Evolutionary conservation across 768 basidiomycete genomes (phyloP), one percentile per base, ranked within the genome.

Genomic region (Gloeopeniophorella convolvens): DNA sequence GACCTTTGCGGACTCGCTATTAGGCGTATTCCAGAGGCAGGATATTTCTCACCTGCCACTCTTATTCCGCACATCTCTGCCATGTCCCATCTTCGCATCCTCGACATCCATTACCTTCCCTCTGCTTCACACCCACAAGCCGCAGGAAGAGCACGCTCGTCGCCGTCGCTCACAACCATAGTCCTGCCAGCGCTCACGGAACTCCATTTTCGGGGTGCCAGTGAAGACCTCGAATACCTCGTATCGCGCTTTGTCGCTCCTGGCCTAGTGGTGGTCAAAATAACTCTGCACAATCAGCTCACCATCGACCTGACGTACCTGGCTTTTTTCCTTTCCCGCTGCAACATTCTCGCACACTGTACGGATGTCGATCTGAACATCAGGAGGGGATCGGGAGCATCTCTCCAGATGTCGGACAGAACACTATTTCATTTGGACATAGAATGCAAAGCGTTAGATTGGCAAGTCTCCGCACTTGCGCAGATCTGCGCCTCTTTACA

Each of bases 321-420:
- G 18, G 30, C 35, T 42, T 10, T 13, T 18, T 45, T 51, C 13
- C 37, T 54, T 10, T 11, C 7, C n/a, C 52, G 28, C 31, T 37
- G 46, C 47, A 12, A 48, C 52, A 4, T 32, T 54, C 44, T 41
- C 35, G n/a, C n/a, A n/a, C n/a, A n/a, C 42, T 54, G 6, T 48
- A 36, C 45, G 24, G 32, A 15, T 31, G 3, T 36, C 31, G 28
- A 10, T 28, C 46, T 30, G 34, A 31, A 37, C 12, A 44, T 16
- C 28, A 26, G 3, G 8, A 37, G 26, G 33, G 12, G 13, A 43
- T 48, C n/a, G 34, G 35, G 1, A 7, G 12, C 8, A 24, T 47
- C 8, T 33, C 41, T 16, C 30, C n/a, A 2, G 21, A n/a, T n/a
- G n/a, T n/a, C n/a, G n/a, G n/a, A n/a, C n/a, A n/a, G n/a, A n/a